These are phyloP conservation scores for Aspergillus viridinutans DNA, from an alignment of 2,329 filamentous ascomycete species.

Conservation along the genomic window DNA sequence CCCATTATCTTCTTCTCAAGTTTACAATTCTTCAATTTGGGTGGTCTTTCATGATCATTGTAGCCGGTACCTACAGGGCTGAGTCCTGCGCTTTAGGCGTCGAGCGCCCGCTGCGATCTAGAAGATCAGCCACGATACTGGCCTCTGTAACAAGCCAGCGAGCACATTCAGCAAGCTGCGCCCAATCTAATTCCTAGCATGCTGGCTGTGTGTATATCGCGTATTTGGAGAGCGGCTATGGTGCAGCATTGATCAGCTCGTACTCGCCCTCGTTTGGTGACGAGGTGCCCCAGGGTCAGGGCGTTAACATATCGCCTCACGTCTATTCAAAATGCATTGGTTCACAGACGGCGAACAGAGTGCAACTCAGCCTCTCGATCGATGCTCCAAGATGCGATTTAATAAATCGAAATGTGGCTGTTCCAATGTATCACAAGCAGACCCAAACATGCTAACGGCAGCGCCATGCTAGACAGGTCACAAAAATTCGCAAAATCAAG, in stretches of 20 bases:
- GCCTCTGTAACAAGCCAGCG: neutral
- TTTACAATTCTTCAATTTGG: neutral
- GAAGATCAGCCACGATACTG: neutral
- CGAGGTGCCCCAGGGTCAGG: neutral
- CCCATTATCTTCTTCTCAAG: too few species aligned
- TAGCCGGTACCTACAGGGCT: neutral
- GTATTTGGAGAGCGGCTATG: neutral
- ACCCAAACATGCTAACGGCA: neutral
- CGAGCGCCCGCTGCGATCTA: neutral
- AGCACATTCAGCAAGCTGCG: neutral
- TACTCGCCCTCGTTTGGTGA: neutral
- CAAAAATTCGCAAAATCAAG: neutral
- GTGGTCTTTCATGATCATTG: neutral
- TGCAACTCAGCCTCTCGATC: neutral
- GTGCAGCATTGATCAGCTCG: neutral
- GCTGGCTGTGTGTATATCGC: neutral
- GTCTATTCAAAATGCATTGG: neutral
- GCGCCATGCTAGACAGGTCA: neutral
- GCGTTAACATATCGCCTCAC: neutral
- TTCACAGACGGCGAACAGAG: neutral
- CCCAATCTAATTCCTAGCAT: neutral
- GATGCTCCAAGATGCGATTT: neutral
- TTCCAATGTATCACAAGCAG: neutral
- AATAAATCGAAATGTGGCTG: neutral
- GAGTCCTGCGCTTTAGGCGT: neutral